A percentile compares a stretch with the other conserved stretches of the same genome.
Evolutionary conservation across 768 basidiomycete species (phyloP).

Genomic region (Lactarius sanguifluus): DNA sequence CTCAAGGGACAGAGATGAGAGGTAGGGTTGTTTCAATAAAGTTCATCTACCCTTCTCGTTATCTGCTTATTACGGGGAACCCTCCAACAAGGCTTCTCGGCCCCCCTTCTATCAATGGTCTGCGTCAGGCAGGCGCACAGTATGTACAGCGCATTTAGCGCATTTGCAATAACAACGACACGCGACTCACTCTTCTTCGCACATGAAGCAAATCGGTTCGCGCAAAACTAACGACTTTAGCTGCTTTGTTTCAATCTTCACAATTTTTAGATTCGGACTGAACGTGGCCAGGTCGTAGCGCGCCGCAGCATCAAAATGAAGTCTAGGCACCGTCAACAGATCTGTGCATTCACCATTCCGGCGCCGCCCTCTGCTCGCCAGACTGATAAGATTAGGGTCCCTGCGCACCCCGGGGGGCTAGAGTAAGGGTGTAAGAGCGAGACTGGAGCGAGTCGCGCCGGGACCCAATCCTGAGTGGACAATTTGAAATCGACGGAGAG

Average conservation of each 20-base stretch:
- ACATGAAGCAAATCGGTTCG: background rate
- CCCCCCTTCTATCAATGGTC: background rate
- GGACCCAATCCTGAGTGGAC: no score
- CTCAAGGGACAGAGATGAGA: background rate
- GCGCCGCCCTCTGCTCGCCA: background rate
- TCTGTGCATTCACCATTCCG: background rate
- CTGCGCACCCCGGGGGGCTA: background rate
- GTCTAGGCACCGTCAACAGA: background rate
- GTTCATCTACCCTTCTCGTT: background rate
- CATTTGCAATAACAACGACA: background rate
- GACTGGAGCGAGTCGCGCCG: background rate
- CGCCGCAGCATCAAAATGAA: background rate
- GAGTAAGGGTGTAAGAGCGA: background rate
- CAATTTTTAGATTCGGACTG: background rate
- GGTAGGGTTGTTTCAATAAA: background rate
- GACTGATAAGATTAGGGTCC: background rate
- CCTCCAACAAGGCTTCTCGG: background rate
- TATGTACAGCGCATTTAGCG: background rate
- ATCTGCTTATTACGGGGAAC: background rate
- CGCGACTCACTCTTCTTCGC: background rate
- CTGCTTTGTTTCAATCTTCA: background rate
- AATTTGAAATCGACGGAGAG: constrained; percentile 1
- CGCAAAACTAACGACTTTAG: background rate
- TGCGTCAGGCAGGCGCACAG: background rate
- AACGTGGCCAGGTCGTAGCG: background rate